A percentile compares a stretch with the other conserved stretches of the same genome.
phyloP scores from a whole-genome alignment of 352 stramenopile species.

The Phytophthora pluvialis region DNA sequence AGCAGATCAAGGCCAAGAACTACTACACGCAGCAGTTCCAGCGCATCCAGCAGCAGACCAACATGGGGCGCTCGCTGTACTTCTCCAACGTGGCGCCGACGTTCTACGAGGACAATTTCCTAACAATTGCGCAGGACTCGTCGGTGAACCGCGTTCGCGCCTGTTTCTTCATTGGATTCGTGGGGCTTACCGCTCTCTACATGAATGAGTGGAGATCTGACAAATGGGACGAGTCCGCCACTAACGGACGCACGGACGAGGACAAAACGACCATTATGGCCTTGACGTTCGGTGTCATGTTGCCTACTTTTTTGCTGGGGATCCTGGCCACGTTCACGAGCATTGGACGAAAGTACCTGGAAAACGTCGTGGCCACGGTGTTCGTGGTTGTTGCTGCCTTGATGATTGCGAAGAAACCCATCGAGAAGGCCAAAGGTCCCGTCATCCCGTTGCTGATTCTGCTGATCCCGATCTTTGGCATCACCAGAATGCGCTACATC shows the following conservation, averaged over 20 bases:
- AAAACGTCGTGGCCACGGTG: conserved; percentile 66
- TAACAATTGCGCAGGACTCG: conserved; percentile 55
- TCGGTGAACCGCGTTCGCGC: conserved; percentile 62
- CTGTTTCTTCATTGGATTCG: conserved; percentile 63
- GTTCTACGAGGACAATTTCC: conserved; percentile 74
- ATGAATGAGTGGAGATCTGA: conserved; percentile 51
- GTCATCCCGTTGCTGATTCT: conserved; percentile 82
- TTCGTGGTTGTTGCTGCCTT: conserved; percentile 64
- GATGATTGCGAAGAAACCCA: conserved; percentile 84
- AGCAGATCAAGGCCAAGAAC: conserved; percentile 78
- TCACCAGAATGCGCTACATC: conserved; percentile 82
- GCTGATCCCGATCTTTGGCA: conserved; percentile 86
- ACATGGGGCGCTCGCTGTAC: conserved; percentile 65
- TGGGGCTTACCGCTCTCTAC: conserved; percentile 66
- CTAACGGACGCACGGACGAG: conserved; percentile 39
- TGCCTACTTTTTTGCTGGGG: conserved; percentile 62
- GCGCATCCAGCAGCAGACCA: conserved; percentile 78
- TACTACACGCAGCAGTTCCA: conserved; percentile 85
- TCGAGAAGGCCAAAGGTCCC: conserved; percentile 69
- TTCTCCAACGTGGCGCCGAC: conserved; percentile 66
- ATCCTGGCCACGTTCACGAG: conserved; percentile 61
- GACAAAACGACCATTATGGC: conserved; percentile 57
- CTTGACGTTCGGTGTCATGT: conserved; percentile 67
- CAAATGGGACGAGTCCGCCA: conserved; percentile 46
- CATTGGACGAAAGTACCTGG: conserved; percentile 55